Evolutionary conservation across 2,329 filamentous ascomycete species (phyloP), one percentile per base, ranked within the genome.

Genomic region (Phyllachora maydis): DNA sequence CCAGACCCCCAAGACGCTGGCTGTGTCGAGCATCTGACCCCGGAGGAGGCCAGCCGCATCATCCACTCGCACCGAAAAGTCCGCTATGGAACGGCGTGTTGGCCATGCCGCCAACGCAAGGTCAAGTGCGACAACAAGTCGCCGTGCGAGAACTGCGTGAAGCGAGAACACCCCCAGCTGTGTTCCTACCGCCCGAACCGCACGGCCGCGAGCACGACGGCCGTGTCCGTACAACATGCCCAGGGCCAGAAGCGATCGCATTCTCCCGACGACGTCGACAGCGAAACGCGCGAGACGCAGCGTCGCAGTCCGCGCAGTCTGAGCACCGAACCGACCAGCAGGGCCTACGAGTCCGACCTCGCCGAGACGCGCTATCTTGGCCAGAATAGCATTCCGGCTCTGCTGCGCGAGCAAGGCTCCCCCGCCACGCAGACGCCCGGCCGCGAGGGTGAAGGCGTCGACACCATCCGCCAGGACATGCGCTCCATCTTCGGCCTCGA

Each of bases 111-210:
- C 21, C 67, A 72, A 42, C 56, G 67, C 32, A 72, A 73, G 45
- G 67, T 73, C 19, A 72, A 72, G 46, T 73, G 67, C 41, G 66
- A 72, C 47, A 72, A 71, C 42, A 65, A 70, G 41, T 59, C 68
- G 37, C 67, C 67, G 1, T 73, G 67, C 42, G 65, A 72, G 37
- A 73, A 73, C 39, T 73, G 67, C 37, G 57, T 69, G 37, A 71
- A 70, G 48, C 50, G 67, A 26, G 65, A 72, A 28, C 67, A 73
- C 34, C 56, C 65, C 3, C 56, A 63, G 42, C 49, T 73, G 23
- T 73, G 67, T 39, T 71, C 65, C 14, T 72, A 72, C 46, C 71
- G 71, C 38, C 67, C 67, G 9, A 72, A 71, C 39, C 49, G 56
- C 12, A 46, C 51, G 6, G 40, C 44, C 26, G 35, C 45, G 16